Evolutionary conservation across 768 basidiomycete genomes (phyloP), one percentile per base, ranked within the genome.

Genomic region (Clathrus columnatus): DNA sequence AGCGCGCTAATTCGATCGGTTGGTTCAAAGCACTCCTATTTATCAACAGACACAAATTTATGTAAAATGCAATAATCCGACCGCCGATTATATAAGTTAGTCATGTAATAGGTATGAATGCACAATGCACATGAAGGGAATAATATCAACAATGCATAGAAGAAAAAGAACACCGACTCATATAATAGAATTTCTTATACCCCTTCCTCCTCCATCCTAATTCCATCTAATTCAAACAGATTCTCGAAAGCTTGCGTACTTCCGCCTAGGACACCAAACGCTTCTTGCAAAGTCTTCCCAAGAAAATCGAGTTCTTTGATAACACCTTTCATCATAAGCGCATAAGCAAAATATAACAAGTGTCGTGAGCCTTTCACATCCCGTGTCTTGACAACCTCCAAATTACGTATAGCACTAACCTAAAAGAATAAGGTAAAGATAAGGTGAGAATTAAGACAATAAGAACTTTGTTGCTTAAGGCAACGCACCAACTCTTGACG

Each of bases 281-380:
- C 85, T 50, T 84, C 81, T 66, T 98, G 95, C 57, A 95, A 72
- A 23, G 82, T 87, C 36, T 69, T 69, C 0, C 96, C 95, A 1
- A 98, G 73, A 51, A 72, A 78, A 52, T 96, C 91, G 14, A 99
- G 77, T 63, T 97, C 91, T 50, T 81, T 77, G 7, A 93, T 96
- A 36, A 96, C 88, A 6, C 92, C 91, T 66, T 91, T 87, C 91
- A 96, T 94, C 52, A 90, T 87, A 57, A 93, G 73, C 0, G 90
- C 90, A 62, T 97, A 98, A 1, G 92, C 93, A 62, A 95, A 94
- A 71, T 91, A 97, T 18, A 98, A 75, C 3, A 99, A 73, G 61
- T 96, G 88, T 18, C 84, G 75, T 1, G 91, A 93, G 1, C 82
- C 87, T 62, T 85, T 82, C 14, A 86, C 83, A 29, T 90, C 83